phyloP scores from a whole-genome alignment of 805 yeast species.

The Cyberlindnera xishuangbannaensis region DNA sequence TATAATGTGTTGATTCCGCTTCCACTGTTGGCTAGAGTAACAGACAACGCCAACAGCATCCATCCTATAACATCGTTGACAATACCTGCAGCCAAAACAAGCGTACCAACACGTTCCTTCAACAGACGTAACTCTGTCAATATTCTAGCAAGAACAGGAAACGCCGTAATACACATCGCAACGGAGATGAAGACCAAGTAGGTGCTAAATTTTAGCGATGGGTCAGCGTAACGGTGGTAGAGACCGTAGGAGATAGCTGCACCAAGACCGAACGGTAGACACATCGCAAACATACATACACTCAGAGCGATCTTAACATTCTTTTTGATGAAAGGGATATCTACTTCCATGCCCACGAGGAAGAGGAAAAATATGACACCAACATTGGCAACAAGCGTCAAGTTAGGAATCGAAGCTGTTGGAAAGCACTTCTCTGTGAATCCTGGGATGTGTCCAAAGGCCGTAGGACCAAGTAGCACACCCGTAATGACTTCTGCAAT shows the following conservation, averaged over 20 bases:
- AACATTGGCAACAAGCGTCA: slow-evolving; percentile 63
- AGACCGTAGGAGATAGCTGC: slow-evolving; percentile 65
- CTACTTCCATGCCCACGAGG: slow-evolving; percentile 77
- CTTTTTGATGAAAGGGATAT: slow-evolving; percentile 54
- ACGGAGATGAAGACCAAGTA: slow-evolving; percentile 78
- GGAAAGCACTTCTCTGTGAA: slow-evolving; percentile 67
- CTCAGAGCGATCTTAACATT: slow-evolving; percentile 55
- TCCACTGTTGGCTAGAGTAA: slow-evolving; percentile 69
- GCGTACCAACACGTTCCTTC: slow-evolving; percentile 64
- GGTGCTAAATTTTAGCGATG: slow-evolving; percentile 54
- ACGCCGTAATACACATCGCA: slow-evolving; percentile 80
- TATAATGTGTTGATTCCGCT: slow-evolving; percentile 65
- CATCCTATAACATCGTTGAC: slow-evolving; percentile 77
- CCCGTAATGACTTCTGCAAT: slow-evolving; percentile 81
- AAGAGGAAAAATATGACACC: slow-evolving; percentile 73
- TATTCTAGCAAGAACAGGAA: slow-evolving; percentile 78
- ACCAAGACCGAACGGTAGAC: slow-evolving; percentile 76
- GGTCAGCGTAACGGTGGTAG: slow-evolving; percentile 26
- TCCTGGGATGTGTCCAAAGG: slow-evolving; percentile 62
- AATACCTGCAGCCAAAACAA: slow-evolving; percentile 80
- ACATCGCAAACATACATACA: slow-evolving; percentile 69
- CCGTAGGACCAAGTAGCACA: slow-evolving; percentile 69
- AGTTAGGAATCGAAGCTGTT: slow-evolving; percentile 50
- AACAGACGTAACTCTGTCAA: slow-evolving; percentile 66
- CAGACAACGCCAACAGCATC: slow-evolving; percentile 70